These are phyloP conservation scores for Candida dendrica DNA, from an alignment of 805 yeast genomes.

Conservation along the genomic window DNA sequence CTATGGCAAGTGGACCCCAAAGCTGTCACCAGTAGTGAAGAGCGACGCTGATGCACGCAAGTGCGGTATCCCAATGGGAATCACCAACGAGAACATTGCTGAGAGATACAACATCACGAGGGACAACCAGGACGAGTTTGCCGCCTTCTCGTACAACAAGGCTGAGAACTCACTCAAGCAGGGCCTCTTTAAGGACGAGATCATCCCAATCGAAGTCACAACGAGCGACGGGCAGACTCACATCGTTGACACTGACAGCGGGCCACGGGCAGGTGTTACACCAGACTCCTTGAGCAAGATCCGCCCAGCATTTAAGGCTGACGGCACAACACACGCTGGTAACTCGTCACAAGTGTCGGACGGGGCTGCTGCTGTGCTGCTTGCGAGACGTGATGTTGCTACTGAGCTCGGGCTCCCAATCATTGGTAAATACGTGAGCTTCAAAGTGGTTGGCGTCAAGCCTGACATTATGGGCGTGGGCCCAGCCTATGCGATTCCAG, in stretches of 20 bases:
- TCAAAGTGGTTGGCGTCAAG: slow-evolving; percentile 85
- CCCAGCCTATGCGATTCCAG: slow-evolving; percentile 93
- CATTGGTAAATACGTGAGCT: slow-evolving; percentile 72
- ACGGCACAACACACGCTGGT: slow-evolving; percentile 89
- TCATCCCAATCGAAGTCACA: slow-evolving; percentile 69
- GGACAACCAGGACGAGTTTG: slow-evolving; percentile 76
- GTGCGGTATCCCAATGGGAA: slow-evolving; percentile 94
- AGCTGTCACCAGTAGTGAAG: slow-evolving; percentile 43
- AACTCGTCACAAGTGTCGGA: slow-evolving; percentile 94
- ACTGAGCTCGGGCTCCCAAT: slow-evolving; percentile 63
- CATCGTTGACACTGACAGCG: slow-evolving; percentile 68
- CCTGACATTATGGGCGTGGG: slow-evolving; percentile 98
- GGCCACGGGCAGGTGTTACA: slow-evolving; percentile 84
- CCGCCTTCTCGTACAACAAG: slow-evolving; percentile 79
- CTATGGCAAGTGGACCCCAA: slow-evolving; percentile 72
- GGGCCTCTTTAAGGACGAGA: slow-evolving; percentile 84
- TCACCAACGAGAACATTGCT: slow-evolving; percentile 89
- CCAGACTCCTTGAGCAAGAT: slow-evolving; percentile 66
- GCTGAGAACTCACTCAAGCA: slow-evolving; percentile 66
- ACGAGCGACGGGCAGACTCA: slow-evolving; percentile 29
- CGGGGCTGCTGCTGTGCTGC: slow-evolving; percentile 87
- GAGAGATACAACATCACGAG: slow-evolving; percentile 57
- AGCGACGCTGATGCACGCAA: slow-evolving; percentile 45
- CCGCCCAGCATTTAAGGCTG: slow-evolving; percentile 78
- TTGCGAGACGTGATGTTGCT: slow-evolving; percentile 83